Evolutionary conservation across 2,329 filamentous ascomycete genomes (phyloP).

Genomic region (Aspergillus sp.): DNA sequence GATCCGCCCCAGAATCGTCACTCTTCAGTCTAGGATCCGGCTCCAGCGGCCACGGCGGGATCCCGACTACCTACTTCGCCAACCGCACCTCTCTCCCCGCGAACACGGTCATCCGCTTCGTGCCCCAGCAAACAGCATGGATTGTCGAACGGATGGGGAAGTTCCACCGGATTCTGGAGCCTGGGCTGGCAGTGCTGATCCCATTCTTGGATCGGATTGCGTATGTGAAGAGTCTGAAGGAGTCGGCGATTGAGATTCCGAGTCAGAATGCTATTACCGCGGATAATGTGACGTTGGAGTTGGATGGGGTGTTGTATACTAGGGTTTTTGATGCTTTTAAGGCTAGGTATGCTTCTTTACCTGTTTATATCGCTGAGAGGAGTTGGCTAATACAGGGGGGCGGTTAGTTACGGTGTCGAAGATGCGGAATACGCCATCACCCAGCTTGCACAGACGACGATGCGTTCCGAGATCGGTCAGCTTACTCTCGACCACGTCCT

Average conservation of each 20-base stretch:
- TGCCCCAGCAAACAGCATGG: conserved; percentile 99
- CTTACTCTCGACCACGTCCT: conserved; percentile 93
- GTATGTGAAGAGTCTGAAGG: conserved; percentile 97
- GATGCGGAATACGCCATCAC: conserved; percentile 98
- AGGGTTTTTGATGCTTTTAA: conserved; percentile 97
- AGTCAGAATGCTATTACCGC: conserved; percentile 97
- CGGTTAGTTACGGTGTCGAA: conserved; percentile 81
- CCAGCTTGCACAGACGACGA: conserved; percentile 95
- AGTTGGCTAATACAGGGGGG: neutral
- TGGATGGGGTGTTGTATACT: conserved; percentile 93
- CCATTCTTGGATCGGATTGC: conserved; percentile 93
- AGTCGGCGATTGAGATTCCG: conserved; percentile 91
- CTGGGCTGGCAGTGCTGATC: conserved; percentile 79
- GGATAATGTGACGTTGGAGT: conserved; percentile 93
- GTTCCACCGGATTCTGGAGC: conserved; percentile 87
- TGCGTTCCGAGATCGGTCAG: conserved; percentile 97
- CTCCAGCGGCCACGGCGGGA: conserved; percentile 17
- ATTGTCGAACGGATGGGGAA: conserved; percentile 99
- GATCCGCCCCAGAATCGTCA: conserved; percentile 24
- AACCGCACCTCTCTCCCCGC: conserved; percentile 65
- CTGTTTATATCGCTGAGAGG: conserved; percentile 1
- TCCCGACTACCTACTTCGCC: conserved; percentile 68
- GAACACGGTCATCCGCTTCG: conserved; percentile 92
- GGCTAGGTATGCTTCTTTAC: conserved; percentile 60
- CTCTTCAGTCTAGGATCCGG: conserved; percentile 24